A percentile compares a stretch with the other conserved stretches of the same genome.
These are phyloP conservation scores for Phytophthora foliorum DNA, from an alignment of 352 stramenopile genomes.

Conservation along the genomic window DNA sequence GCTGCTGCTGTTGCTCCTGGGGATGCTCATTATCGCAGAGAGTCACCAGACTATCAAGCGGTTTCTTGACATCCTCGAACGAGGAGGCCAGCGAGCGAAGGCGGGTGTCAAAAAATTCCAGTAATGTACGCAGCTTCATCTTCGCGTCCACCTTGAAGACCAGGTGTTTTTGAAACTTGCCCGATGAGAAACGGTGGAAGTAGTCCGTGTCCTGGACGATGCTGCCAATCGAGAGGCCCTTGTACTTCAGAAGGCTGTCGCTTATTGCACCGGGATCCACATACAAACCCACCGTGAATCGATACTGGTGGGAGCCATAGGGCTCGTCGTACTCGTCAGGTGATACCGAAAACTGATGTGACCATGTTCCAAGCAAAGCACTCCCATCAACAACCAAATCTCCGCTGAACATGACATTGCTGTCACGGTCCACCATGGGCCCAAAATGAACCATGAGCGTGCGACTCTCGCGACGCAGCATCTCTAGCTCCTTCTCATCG, in stretches of 20 bases:
- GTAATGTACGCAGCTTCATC: constrained; percentile 51
- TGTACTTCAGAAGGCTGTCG: constrained; percentile 83
- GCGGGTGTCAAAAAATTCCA: constrained; percentile 66
- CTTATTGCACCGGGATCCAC: constrained; percentile 67
- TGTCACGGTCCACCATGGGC: constrained; percentile 74
- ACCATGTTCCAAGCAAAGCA: constrained; percentile 75
- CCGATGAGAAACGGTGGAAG: constrained; percentile 69
- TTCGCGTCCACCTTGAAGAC: constrained; percentile 72
- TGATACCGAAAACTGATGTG: constrained; percentile 62
- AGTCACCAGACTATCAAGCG: constrained; percentile 40
- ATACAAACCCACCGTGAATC: constrained; percentile 74
- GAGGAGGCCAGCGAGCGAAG: constrained; percentile 36
- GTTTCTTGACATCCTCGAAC: constrained; percentile 37
- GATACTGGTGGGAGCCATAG: constrained; percentile 46
- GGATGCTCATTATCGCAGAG: constrained; percentile 47
- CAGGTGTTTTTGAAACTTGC: constrained; percentile 75
- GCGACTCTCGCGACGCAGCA: constrained; percentile 68
- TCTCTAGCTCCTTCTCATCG: constrained; percentile 73
- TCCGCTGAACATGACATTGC: constrained; percentile 66
- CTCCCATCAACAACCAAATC: constrained; percentile 67
- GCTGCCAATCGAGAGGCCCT: constrained; percentile 80
- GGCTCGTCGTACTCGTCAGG: constrained; percentile 45
- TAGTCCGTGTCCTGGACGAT: constrained; percentile 84
- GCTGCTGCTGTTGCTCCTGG: constrained; percentile 32
- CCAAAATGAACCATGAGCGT: constrained; percentile 71